Conservation (phyloP, 306 rosid genomes). For the Morella rubra region DNA sequence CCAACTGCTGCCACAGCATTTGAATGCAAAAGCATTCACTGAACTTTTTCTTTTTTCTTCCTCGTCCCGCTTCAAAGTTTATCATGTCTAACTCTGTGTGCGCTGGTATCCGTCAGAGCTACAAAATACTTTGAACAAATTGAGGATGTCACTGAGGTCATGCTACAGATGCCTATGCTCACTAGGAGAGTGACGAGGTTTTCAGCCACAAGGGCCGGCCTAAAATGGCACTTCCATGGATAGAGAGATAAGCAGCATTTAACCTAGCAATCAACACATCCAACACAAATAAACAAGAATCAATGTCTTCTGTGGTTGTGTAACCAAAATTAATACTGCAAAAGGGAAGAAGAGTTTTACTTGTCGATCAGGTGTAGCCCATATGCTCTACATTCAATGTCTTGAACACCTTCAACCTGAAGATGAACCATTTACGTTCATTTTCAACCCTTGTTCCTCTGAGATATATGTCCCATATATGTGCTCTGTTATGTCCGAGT, state of each 20-base stretch:
- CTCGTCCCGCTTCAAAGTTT: not conserved
- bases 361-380: too few species aligned
- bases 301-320: not conserved
- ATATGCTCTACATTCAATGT: constrained; percentile 52
- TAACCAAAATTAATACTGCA: too few species aligned
- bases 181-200: constrained; percentile 46
- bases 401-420: constrained; percentile 89
- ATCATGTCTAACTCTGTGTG: not conserved
- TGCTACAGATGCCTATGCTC: constrained; percentile 29
- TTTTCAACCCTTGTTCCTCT: not conserved
- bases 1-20: not conserved
- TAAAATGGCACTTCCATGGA: constrained; percentile 58
- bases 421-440: constrained; percentile 4
- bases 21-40: not conserved
- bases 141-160: not conserved
- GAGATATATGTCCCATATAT: not conserved
- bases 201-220: constrained; percentile 59
- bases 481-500: not conserved
- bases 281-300: constrained; percentile 23
- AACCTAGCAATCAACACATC: constrained; percentile 48
- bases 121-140: not conserved
- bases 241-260: constrained; percentile 72
- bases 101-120: not conserved
- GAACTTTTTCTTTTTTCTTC: not conserved
- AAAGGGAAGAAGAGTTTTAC: too few species aligned